A percentile compares a stretch with the other conserved stretches of the same genome.
phyloP scores from a whole-genome alignment of 352 stramenopile species.

The Pythium utonaiense region DNA sequence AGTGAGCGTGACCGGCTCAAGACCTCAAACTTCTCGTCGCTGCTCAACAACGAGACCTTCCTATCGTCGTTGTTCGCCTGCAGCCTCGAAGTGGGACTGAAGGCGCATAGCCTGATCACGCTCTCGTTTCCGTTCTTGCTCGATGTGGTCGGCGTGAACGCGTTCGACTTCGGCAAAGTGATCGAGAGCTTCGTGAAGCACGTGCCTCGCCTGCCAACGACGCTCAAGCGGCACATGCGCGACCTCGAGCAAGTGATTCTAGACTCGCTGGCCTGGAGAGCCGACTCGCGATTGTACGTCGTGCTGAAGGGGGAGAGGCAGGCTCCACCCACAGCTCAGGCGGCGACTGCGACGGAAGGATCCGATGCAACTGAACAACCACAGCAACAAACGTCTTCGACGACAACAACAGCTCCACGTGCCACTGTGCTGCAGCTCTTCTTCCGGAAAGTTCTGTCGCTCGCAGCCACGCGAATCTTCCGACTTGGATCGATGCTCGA shows the following conservation, averaged over 20 bases:
- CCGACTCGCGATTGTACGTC: constrained; percentile 66
- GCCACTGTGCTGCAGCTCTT: constrained; percentile 72
- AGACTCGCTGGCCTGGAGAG: constrained; percentile 69
- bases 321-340: background rate
- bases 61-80: constrained; percentile 76
- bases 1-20: constrained; percentile 65
- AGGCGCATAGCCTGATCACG: constrained; percentile 82
- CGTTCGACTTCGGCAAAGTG: constrained; percentile 85
- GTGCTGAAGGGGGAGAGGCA: constrained; percentile 42
- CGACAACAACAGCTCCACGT: constrained; percentile 18
- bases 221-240: constrained; percentile 82
- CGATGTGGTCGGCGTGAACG: constrained; percentile 67
- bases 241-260: constrained; percentile 84
- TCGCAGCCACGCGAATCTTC: constrained; percentile 76
- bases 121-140: constrained; percentile 82
- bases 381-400: constrained; percentile 1
- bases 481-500: constrained; percentile 63
- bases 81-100: constrained; percentile 80
- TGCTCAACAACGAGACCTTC: constrained; percentile 82
- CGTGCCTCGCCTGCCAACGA: constrained; percentile 58
- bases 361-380: constrained; percentile 2
- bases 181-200: constrained; percentile 88
- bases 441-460: constrained; percentile 83
- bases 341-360: background rate
- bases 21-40: constrained; percentile 68